Base-by-base conservation (phyloP, 352 stramenopile genomes). In the Pythium brachiatum region DNA sequence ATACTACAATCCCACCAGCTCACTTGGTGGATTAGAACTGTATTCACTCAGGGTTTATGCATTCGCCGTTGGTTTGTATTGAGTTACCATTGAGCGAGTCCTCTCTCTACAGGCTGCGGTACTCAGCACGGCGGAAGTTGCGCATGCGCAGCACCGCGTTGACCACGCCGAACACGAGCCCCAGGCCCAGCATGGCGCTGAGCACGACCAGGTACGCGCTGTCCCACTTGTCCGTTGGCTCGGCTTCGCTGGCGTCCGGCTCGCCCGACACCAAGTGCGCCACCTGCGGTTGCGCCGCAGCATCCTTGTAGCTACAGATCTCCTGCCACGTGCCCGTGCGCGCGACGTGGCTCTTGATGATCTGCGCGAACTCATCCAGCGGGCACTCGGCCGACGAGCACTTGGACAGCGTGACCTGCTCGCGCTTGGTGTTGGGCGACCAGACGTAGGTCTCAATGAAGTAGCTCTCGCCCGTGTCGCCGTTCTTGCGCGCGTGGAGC, bases 381-480 rank as follows among this genome's bases (percentile, higher is more conserved):
- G 86, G 79, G 29, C 86, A 95, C 64, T 90, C 79, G 1, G 70
- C 29, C 57, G 67, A 68, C 25, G 83, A 95, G 68, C 86, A 95
- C 70, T 95, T 95, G n/a, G 60, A 64, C 9, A 95, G 66, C 51
- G 78, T 82, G 15, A 93, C 73, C 41, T 89, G 79, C 69, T 90
- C 74, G 51, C 86, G 81, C 23, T 66, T 31, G 7, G 83, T 92
- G 27, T 67, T 69, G 21, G 86, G 86, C 26, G 83, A 89, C 83
- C 84, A 95, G 36, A 95, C 71, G 57, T 76, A 92, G 29, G 78
- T 91, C 63, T 81, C 72, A 43, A 95, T 73, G 41, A 86, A 86
- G 57, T 92, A 92, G 3, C 58, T 41, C 53, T 90, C 78, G 21
- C 62, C 59, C 20, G 39, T 56, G 7, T 65, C 7, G 60, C 26